Evolutionary conservation across 1,284 basidiomycete species (phyloP).

Genomic region (Veloboletus limbatus): DNA sequence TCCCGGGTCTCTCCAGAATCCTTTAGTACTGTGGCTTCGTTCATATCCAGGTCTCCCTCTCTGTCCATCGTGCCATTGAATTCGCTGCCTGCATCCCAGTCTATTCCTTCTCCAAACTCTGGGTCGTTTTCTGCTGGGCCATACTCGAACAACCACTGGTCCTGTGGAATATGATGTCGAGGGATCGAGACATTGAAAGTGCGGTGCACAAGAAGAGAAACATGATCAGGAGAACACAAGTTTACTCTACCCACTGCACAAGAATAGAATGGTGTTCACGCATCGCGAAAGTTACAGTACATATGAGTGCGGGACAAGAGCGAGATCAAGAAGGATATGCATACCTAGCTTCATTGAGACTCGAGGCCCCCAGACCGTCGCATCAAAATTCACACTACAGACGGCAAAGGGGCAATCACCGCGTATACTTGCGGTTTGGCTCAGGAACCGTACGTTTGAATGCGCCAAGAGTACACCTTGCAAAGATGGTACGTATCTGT

Average conservation of each 20-base stretch:
- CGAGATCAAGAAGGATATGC: slow-evolving; percentile 26
- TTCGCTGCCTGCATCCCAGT: slow-evolving; percentile 19
- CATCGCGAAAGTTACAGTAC: neutral
- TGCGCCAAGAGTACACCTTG: slow-evolving; percentile 88
- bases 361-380: slow-evolving; percentile 86
- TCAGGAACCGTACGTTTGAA: slow-evolving; percentile 71
- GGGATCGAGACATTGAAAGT: slow-evolving; percentile 98
- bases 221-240: slow-evolving; percentile 90
- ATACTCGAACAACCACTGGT: slow-evolving; percentile 86
- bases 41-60: slow-evolving; percentile 23
- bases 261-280: neutral
- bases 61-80: slow-evolving; percentile 21
- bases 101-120: slow-evolving; percentile 50
- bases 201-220: slow-evolving; percentile 88
- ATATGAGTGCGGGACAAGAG: neutral
- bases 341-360: slow-evolving; percentile 83
- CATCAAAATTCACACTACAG: slow-evolving; percentile 75
- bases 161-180: slow-evolving; percentile 82
- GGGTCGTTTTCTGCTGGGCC: slow-evolving; percentile 75
- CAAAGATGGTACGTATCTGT: slow-evolving; percentile 86
- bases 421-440: slow-evolving; percentile 68
- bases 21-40: slow-evolving; percentile 30
- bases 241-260: slow-evolving; percentile 79
- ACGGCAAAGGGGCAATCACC: slow-evolving; percentile 87
- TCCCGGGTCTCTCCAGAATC: slow-evolving; percentile 26